A percentile compares a stretch with the other conserved stretches of the same genome.
Conservation (phyloP, 305 asterid genomes). For the Lippia alba region DNA sequence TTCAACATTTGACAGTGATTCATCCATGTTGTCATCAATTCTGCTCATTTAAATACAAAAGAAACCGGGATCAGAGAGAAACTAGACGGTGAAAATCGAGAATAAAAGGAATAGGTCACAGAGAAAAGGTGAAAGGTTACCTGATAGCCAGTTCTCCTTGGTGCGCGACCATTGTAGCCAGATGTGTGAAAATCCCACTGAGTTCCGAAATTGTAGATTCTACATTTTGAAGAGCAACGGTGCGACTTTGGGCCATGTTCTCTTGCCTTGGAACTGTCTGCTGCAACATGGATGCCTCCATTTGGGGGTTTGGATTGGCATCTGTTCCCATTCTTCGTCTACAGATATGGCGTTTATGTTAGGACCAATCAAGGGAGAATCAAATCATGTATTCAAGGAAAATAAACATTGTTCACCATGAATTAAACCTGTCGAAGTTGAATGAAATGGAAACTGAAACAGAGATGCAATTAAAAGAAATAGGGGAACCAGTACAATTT, state of each 20-base stretch:
- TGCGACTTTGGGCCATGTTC: slow-evolving; percentile 55
- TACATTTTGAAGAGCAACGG: slow-evolving; percentile 73
- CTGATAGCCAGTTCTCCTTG: slow-evolving; percentile 88
- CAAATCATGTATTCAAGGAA: neutral
- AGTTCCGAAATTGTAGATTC: slow-evolving; percentile 77
- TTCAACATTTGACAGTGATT: slow-evolving; percentile 73
- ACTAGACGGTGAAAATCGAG: neutral
- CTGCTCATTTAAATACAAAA: slow-evolving; percentile 44
- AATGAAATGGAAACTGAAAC: slow-evolving; percentile 17
- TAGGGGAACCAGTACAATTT: neutral
- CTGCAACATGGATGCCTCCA: slow-evolving; percentile 77
- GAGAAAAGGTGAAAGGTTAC: slow-evolving; percentile 34
- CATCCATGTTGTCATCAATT: slow-evolving; percentile 86
- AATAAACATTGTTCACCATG: slow-evolving; percentile 17
- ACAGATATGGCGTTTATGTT: slow-evolving; percentile 27
- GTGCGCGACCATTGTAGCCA: slow-evolving; percentile 85
- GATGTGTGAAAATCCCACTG: slow-evolving; percentile 76
- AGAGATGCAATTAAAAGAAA: slow-evolving; percentile 14
- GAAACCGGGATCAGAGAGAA: slow-evolving; percentile 6
- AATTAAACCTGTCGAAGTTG: slow-evolving; percentile 12
- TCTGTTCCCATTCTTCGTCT: slow-evolving; percentile 69
- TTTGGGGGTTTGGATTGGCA: slow-evolving; percentile 48
- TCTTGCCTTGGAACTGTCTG: slow-evolving; percentile 81
- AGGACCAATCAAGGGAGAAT: slow-evolving; percentile 11
- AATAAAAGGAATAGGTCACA: neutral